Evolutionary conservation across 1,284 basidiomycete genomes (phyloP).

Genomic region (Cerrena zonata): DNA sequence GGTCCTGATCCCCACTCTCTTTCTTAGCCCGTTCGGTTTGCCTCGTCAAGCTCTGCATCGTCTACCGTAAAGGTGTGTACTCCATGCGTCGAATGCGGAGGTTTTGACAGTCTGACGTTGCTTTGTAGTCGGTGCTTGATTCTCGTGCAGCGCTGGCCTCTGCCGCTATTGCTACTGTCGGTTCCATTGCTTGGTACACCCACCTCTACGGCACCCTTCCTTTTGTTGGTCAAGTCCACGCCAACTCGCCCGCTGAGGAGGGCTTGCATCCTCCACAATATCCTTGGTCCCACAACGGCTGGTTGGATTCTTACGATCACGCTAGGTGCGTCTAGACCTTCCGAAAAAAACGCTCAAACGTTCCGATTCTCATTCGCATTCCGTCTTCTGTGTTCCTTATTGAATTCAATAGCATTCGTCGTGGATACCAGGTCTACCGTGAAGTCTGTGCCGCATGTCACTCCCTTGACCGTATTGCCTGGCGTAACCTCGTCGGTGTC

Average conservation of each 20-base stretch:
- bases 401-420: conserved; percentile 71
- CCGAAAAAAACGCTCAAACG: too few species aligned
- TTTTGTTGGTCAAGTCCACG: conserved; percentile 83
- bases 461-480: conserved; percentile 97
- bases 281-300: conserved; percentile 89
- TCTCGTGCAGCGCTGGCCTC: conserved; percentile 78
- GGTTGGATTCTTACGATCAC: conserved; percentile 92
- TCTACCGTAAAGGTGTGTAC: conserved; percentile 56
- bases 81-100: background rate
- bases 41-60: conserved; percentile 52
- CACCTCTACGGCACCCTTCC: conserved; percentile 87
- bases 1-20: background rate
- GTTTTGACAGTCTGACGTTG: background rate
- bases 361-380: conserved; percentile 3
- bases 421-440: conserved; percentile 98
- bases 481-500: conserved; percentile 98
- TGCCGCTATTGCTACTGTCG: conserved; percentile 74
- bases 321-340: conserved; percentile 73
- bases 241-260: conserved; percentile 86
- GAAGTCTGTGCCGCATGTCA: conserved; percentile 99
- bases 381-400: background rate
- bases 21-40: conserved; percentile 55
- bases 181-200: conserved; percentile 93
- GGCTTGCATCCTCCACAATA: conserved; percentile 86
- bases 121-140: conserved; percentile 42